Evolutionary conservation across 371 early-diverging fungal species (phyloP).

Genomic region (Mortierella sp.): DNA sequence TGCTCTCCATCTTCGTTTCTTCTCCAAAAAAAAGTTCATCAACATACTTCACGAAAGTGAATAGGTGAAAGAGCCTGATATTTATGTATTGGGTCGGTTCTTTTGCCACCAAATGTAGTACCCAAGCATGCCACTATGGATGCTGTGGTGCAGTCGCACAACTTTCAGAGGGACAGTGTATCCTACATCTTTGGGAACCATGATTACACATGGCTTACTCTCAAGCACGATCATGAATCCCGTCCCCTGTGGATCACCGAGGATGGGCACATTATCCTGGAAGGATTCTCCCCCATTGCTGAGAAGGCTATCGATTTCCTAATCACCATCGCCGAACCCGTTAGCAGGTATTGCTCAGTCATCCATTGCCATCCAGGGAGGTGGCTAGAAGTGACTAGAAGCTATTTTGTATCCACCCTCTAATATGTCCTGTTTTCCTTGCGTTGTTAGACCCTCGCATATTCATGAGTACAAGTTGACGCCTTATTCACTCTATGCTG

Average conservation of each 20-base stretch:
- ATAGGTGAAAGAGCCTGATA: no score
- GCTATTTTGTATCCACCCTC: no score
- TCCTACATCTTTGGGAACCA: conserved; percentile 75
- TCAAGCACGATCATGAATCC: conserved; percentile 89
- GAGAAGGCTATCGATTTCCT: conserved; percentile 98
- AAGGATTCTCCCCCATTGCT: conserved; percentile 95
- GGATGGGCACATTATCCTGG: conserved; percentile 94
- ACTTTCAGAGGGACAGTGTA: conserved; percentile 59
- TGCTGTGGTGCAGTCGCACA: conserved; percentile 53
- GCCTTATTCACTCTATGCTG: conserved; percentile 98
- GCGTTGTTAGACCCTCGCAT: conserved; percentile 92
- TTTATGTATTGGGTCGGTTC: no score
- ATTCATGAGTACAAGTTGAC: conserved; percentile 99
- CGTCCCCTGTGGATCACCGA: conserved; percentile 98
- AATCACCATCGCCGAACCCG: conserved; percentile 98
- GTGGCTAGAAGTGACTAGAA: no score
- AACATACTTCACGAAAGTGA: no score
- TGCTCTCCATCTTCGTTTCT: not conserved
- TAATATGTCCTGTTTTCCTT: no score
- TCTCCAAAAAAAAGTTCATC: no score
- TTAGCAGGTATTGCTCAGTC: conserved; percentile 76
- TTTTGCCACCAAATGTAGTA: conserved; percentile 38
- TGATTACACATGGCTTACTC: conserved; percentile 79
- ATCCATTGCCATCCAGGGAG: no score
- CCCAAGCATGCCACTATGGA: conserved; percentile 70